Evolutionary conservation across 768 basidiomycete genomes (phyloP), one percentile per base, ranked within the genome.

Genomic region (Royoungia palumana): DNA sequence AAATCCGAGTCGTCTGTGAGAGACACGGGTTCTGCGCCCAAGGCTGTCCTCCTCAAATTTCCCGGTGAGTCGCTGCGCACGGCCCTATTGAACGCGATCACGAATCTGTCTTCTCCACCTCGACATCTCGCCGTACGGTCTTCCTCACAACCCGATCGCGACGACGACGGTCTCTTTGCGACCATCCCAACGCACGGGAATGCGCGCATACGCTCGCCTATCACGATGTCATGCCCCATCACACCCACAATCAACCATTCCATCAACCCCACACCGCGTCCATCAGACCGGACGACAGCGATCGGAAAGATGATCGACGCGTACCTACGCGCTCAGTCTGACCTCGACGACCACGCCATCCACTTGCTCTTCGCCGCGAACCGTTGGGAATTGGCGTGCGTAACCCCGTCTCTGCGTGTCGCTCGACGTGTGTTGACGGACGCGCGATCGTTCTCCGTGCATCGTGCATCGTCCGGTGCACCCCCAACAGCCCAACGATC

Each of bases 311-410:
- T 94, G 84, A 97, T 99, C 59, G 87, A 98, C 69, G 78, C 85
- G 22, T 99, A 98, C 67, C 75, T 99, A 47, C 82, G 81, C 40
- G 88, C 87, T 13, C 69, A 89, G 43, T 77, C 87, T 13, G 91
- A 98, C 13, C 76, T 99, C 42, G 93, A 95, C 66, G 94, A 97
- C 70, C 87, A 76, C 52, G 89, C 85, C 2, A 84, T 98, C 41
- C 95, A 98, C 64, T 81, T 97, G 4, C 79, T 99, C 47, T 98
- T 99, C 75, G 86, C 92, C 37, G 96, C 94, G 2, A 99, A 99
- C 64, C 80, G 95, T 30, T 98, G 96, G 96, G 94, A 98, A 65
- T 80, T 87, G 53, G 85, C 87, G 90, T 95, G 62, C 46, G 81
- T 73, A 24, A 20, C 6, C 30, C 34, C 32, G 22, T 22, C 7